These are phyloP conservation scores for Pinus tabuliformis DNA, from an alignment of 75 land plant genomes.

Conservation along the genomic window DNA sequence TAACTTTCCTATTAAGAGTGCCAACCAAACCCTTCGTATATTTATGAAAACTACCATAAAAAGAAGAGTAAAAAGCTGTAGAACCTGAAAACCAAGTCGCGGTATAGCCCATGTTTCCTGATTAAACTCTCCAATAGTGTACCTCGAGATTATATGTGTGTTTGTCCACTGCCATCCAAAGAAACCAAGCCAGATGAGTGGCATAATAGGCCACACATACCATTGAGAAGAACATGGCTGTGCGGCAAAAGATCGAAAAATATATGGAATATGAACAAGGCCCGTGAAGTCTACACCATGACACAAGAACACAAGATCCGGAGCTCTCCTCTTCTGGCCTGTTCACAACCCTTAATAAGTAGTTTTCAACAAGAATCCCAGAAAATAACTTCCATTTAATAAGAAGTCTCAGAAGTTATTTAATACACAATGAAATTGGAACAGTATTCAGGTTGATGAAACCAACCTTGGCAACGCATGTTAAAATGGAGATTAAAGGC, in stretches of 20 bases:
- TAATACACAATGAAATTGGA: neutral
- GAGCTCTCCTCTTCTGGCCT: conserved; percentile 20
- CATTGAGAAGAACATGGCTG: conserved; percentile 23
- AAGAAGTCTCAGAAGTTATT: neutral
- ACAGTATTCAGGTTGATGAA: neutral
- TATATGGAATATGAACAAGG: conserved; percentile 21
- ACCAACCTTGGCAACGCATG: conserved; percentile 14
- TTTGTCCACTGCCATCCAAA: conserved; percentile 9
- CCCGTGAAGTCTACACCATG: conserved; percentile 30
- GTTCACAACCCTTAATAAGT: neutral
- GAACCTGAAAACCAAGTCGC: conserved; percentile 39
- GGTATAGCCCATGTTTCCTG: conserved; percentile 44
- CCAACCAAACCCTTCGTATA: neutral
- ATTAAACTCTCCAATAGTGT: conserved; percentile 4
- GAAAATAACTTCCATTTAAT: neutral
- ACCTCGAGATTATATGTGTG: conserved; percentile 15
- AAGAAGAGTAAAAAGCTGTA: no score
- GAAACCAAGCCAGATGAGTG: conserved; percentile 11
- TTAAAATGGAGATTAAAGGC: conserved; percentile 12
- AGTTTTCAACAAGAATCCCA: neutral
- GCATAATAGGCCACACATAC: conserved; percentile 21
- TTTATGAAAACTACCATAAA: no score
- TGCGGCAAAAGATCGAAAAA: conserved; percentile 20
- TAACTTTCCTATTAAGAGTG: neutral
- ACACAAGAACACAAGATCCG: conserved; percentile 34